Conservation (phyloP, 75 land plant species). For the Pinus albicaulis region DNA sequence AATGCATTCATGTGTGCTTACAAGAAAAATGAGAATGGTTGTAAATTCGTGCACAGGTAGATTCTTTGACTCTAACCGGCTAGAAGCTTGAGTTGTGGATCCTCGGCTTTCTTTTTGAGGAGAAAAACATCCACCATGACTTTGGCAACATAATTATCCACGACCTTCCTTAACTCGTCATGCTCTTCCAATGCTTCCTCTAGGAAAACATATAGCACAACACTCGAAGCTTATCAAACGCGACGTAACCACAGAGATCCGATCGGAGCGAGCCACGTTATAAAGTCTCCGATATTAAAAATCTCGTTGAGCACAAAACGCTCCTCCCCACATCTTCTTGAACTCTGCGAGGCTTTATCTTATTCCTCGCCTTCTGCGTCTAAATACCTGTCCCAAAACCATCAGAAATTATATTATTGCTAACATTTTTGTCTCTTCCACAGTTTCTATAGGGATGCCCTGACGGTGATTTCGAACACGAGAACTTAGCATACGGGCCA, state of each 20-base stretch:
- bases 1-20: background rate
- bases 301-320: background rate
- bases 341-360: background rate
- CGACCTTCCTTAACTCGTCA: background rate
- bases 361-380: conserved; percentile 1
- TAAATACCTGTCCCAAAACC: background rate
- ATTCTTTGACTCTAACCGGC: conserved; percentile 34
- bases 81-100: conserved; percentile 31
- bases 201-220: conserved; percentile 20
- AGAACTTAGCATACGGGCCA: background rate
- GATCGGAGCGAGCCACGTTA: conserved; percentile 16
- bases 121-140: conserved; percentile 43
- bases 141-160: background rate
- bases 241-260: conserved; percentile 26
- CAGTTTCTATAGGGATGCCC: background rate
- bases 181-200: conserved; percentile 34
- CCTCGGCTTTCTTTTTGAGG: conserved; percentile 21
- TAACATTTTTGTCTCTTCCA: background rate
- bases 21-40: background rate
- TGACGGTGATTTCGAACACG: background rate
- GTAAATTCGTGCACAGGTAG: conserved; percentile 21
- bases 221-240: conserved; percentile 16
- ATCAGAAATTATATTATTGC: background rate
- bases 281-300: conserved; percentile 27
- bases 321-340: conserved; percentile 23